Evolutionary conservation across 1,284 basidiomycete species (phyloP).

Genomic region (Ceratobasidium sp.): DNA sequence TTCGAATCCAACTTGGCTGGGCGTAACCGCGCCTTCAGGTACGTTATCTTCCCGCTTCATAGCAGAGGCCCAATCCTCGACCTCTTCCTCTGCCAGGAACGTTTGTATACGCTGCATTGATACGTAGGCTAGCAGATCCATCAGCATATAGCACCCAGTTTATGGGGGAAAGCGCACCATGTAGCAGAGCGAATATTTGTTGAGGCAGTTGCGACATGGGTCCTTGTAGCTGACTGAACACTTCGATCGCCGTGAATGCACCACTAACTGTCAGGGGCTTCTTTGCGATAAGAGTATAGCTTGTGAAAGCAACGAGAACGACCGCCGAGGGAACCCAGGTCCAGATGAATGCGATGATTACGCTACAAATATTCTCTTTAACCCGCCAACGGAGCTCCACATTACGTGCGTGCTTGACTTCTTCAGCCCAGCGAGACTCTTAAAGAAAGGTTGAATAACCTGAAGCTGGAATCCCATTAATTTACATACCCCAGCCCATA

Average conservation of each 20-base stretch:
- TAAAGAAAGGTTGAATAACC: constrained; percentile 47
- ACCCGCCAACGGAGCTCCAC: constrained; percentile 68
- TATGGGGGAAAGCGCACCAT: constrained; percentile 55
- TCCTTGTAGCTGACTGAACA: constrained; percentile 64
- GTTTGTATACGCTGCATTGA: constrained; percentile 73
- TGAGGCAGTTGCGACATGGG: constrained; percentile 69
- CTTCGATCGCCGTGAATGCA: constrained; percentile 70
- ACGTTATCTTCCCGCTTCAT: constrained; percentile 49
- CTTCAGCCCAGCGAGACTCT: constrained; percentile 62
- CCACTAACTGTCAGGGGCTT: constrained; percentile 68
- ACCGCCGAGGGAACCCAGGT: constrained; percentile 75
- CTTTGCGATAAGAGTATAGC: constrained; percentile 67
- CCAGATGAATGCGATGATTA: constrained; percentile 52
- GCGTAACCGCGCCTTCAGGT: constrained; percentile 24
- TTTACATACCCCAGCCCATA: constrained; percentile 68
- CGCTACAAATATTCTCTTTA: constrained; percentile 59
- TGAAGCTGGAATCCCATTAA: background rate
- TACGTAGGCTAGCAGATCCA: constrained; percentile 61
- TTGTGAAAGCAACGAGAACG: constrained; percentile 66
- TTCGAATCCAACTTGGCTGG: constrained; percentile 58
- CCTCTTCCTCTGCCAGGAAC: constrained; percentile 68
- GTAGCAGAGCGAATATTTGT: constrained; percentile 67
- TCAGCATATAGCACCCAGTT: background rate
- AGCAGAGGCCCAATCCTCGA: constrained; percentile 70
- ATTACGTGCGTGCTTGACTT: constrained; percentile 61